Base-by-base conservation (phyloP, 352 stramenopile genomes). In the Pilasporangium apinafurcum region DNA sequence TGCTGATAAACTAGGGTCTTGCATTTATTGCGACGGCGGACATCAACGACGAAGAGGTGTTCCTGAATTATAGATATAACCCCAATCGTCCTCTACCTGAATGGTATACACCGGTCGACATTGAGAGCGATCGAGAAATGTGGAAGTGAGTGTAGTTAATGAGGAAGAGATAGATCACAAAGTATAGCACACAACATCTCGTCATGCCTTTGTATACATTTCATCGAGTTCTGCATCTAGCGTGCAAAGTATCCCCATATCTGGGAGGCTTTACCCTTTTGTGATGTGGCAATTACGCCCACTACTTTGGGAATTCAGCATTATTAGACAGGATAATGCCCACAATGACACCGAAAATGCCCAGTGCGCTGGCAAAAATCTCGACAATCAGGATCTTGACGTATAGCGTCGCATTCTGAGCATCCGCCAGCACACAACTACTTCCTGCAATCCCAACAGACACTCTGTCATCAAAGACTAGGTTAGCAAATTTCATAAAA, bases 351-450 rank as follows among this genome's bases (percentile, higher is more conserved):
- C 96, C 97, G 54, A 99, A 99, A 56, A 99, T 99, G 38, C 96
- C 97, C 39, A 99, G 72, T 18, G 97, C 97, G 56, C 88, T 98
- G 31, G 95, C 96, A 64, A 99, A 99, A 92, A 99, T 99, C 78
- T 98, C 95, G n/a, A 98, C 91, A 73, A 98, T 98, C 47, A 99
- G 78, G 73, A 99, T 98, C 71, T 99, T 99, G 34, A 99, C 96
- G 73, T 99, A 99, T 20, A 99, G 70, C 35, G 78, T 84, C 20
- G 90, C 77, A 73, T 99, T 96, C 71, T 99, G 96, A 30, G 96
- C 97, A 84, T 99, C 97, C 13, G 93, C 96, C 31, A 99, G 83
- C 37, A 98, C 96, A 82, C 96, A 99, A 48, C 76, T 95, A 46
- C 89, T 98, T 39, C 97, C 97, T 40, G 96, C 96, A 64, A 99